phyloP scores from a whole-genome alignment of 306 rosid species.

The Spatholobus suberectus region DNA sequence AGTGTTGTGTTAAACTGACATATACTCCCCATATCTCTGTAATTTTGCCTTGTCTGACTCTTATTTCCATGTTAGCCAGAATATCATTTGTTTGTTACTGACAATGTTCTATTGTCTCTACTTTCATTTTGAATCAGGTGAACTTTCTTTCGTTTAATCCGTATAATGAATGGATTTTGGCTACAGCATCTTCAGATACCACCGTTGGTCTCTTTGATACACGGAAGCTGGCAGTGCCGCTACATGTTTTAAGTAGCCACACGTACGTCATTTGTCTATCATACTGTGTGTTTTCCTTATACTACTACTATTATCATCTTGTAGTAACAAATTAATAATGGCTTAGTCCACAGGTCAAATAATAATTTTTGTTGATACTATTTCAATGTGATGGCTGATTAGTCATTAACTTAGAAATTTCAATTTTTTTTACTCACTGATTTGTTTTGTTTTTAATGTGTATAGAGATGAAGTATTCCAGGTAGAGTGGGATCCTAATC shows the following conservation, averaged over 20 bases:
- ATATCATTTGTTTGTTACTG: background rate
- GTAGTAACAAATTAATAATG: background rate
- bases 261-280: slow-evolving; percentile 54
- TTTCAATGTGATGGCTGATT: background rate
- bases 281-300: background rate
- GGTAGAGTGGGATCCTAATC: slow-evolving; percentile 99
- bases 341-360: background rate
- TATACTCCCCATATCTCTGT: background rate
- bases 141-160: slow-evolving; percentile 91
- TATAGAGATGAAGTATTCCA: slow-evolving; percentile 92
- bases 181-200: slow-evolving; percentile 95
- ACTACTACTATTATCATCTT: background rate
- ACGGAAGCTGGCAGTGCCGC: slow-evolving; percentile 69
- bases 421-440: background rate
- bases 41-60: background rate
- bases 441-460: slow-evolving; percentile 21
- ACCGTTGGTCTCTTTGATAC: slow-evolving; percentile 80
- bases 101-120: background rate
- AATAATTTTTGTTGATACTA: background rate
- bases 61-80: background rate
- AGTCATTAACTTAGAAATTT: background rate
- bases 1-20: background rate
- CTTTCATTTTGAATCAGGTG: slow-evolving; percentile 59
- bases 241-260: slow-evolving; percentile 85
- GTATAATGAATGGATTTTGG: slow-evolving; percentile 83